Percentiles rank a stretch among this genome's conserved stretches.
Conservation (phyloP, 2,329 filamentous ascomycete genomes). For the Fusarium nematophilum region DNA sequence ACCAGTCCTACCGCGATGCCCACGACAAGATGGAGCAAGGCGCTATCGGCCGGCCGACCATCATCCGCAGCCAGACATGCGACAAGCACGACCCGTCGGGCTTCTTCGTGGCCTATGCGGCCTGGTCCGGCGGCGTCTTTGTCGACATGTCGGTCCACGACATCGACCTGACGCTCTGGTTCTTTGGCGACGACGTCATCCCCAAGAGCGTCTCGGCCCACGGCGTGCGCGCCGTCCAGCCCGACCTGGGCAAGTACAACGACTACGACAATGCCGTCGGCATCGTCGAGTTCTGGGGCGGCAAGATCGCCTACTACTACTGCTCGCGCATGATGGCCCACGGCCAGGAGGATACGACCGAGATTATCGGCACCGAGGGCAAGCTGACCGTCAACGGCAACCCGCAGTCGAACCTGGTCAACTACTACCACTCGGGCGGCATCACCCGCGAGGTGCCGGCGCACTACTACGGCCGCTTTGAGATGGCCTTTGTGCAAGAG, state of each 20-base stretch:
- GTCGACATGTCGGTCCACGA: conserved; percentile 78
- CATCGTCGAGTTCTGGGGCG: conserved; percentile 73
- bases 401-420: conserved; percentile 24
- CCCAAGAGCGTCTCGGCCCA: conserved; percentile 44
- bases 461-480: conserved; percentile 25
- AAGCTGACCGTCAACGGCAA: conserved; percentile 68
- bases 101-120: conserved; percentile 75
- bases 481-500: conserved; percentile 22
- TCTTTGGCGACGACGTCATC: conserved; percentile 47
- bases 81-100: conserved; percentile 73
- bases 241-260: conserved; percentile 42
- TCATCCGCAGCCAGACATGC: conserved; percentile 74
- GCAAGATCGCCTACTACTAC: conserved; percentile 74
- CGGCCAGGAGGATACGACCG: conserved; percentile 74
- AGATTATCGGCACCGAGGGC: conserved; percentile 74
- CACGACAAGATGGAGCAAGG: conserved; percentile 63
- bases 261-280: conserved; percentile 55
- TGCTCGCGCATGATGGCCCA: conserved; percentile 74
- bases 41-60: conserved; percentile 67
- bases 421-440: conserved; percentile 18
- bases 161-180: conserved; percentile 56
- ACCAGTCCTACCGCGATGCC: conserved; percentile 72
- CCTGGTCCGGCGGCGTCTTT: conserved; percentile 75
- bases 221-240: conserved; percentile 46
- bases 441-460: conserved; percentile 17